Percentiles rank a stretch among this genome's conserved stretches.
Evolutionary conservation across 371 early-diverging fungal species (phyloP).

Genomic region (Mucor mucedo): DNA sequence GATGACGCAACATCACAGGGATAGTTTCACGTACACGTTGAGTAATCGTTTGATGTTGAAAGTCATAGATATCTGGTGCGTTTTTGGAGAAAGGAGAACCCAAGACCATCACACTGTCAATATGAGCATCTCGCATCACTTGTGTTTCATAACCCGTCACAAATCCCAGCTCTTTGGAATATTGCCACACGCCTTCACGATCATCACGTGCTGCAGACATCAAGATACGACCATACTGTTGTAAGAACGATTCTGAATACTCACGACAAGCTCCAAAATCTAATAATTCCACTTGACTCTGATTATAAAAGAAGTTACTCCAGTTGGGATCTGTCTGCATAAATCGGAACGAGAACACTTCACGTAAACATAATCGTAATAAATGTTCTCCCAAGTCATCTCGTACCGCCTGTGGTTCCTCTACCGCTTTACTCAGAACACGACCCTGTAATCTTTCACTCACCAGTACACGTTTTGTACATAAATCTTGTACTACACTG

Average conservation of each 20-base stretch:
- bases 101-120: conserved; percentile 85
- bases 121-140: conserved; percentile 89
- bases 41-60: conserved; percentile 82
- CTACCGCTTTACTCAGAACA: conserved; percentile 69
- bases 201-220: conserved; percentile 77
- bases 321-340: conserved; percentile 99
- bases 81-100: conserved; percentile 83
- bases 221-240: conserved; percentile 78
- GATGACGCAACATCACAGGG: conserved; percentile 92
- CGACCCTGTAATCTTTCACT: conserved; percentile 83
- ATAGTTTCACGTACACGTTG: conserved; percentile 83
- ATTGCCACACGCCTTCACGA: conserved; percentile 74
- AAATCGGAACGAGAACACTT: conserved; percentile 90
- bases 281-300: conserved; percentile 76
- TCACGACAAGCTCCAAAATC: conserved; percentile 97
- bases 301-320: conserved; percentile 95
- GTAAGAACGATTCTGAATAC: conserved; percentile 76
- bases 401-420: conserved; percentile 68
- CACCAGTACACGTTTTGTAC: conserved; percentile 77
- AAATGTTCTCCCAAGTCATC: conserved; percentile 68
- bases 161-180: conserved; percentile 86
- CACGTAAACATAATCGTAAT: conserved; percentile 83
- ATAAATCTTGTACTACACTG: conserved; percentile 68
- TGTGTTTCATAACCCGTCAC: conserved; percentile 92
- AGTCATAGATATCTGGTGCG: conserved; percentile 72